phyloP scores from a whole-genome alignment of 371 early-diverging fungal genomes.

The Apophysomyces variabilis region DNA sequence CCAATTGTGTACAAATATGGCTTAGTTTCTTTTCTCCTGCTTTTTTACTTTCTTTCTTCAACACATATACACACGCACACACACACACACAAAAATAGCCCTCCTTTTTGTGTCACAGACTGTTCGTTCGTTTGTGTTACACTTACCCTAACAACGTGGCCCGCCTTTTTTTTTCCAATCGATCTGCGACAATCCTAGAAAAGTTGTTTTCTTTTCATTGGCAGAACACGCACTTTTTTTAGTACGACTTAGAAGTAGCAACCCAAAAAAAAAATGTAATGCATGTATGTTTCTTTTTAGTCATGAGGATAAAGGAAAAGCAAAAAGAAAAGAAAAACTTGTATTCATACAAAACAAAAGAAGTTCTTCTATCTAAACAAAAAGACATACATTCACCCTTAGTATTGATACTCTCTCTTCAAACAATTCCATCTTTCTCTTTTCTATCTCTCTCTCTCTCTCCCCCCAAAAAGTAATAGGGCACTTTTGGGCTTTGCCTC shows the following conservation, averaged over 20 bases:
- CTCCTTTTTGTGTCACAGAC: slow-evolving; percentile 7
- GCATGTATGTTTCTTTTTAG: not conserved
- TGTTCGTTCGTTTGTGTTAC: slow-evolving; percentile 9
- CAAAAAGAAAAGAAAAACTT: too few relatives aligned
- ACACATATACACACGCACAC: not conserved
- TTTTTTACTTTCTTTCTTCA: not conserved
- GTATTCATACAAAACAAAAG: too few relatives aligned
- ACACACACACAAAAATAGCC: not conserved
- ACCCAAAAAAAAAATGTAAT: too few relatives aligned
- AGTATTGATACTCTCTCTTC: too few relatives aligned
- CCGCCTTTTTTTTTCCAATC: slow-evolving; percentile 1
- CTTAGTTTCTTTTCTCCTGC: slow-evolving; percentile 7
- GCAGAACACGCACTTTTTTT: not conserved
- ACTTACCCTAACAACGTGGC: slow-evolving; percentile 10
- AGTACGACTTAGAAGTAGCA: too few relatives aligned
- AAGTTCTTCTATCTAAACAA: too few relatives aligned
- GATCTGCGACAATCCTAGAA: slow-evolving; percentile 6
- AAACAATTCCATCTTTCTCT: too few relatives aligned
- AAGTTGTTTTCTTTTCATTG: not conserved
- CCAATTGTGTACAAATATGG: slow-evolving; percentile 11
- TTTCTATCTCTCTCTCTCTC: not conserved
- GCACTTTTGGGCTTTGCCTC: not conserved
- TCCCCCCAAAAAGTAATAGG: slow-evolving; percentile 6
- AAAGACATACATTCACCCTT: too few relatives aligned
- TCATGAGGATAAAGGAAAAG: not conserved